phyloP scores from a whole-genome alignment of 139 green algal species.

The Chlorella sorokiniana region DNA sequence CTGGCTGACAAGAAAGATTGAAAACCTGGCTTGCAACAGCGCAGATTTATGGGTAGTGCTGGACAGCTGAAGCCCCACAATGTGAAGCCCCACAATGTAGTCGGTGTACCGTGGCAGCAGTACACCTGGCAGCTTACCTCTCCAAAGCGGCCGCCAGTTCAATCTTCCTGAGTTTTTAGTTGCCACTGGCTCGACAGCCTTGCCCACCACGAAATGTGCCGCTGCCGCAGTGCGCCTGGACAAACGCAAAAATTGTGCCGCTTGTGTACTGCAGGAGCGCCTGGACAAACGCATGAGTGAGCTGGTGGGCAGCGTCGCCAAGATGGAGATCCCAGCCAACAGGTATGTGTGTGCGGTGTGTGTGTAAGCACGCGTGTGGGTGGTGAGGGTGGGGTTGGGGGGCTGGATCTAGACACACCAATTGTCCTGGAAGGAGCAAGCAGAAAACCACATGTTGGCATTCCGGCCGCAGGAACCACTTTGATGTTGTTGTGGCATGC shows the following conservation, averaged over 20 bases:
- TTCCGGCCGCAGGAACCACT: conserved; percentile 85
- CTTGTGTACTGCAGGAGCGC: conserved; percentile 61
- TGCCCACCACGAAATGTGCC: too few species aligned
- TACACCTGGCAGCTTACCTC: too few species aligned
- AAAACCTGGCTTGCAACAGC: too few species aligned
- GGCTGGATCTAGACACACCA: background rate
- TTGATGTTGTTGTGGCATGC: conserved; percentile 98
- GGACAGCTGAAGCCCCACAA: too few species aligned
- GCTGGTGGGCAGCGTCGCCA: conserved; percentile 81
- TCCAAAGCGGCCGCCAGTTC: too few species aligned
- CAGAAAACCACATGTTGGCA: background rate
- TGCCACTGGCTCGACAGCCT: too few species aligned
- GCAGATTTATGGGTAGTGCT: too few species aligned
- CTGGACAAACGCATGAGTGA: conserved; percentile 81
- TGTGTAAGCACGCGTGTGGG: background rate
- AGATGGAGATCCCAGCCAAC: conserved; percentile 79
- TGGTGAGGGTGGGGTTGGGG: background rate
- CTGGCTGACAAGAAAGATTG: background rate
- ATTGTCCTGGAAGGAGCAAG: background rate
- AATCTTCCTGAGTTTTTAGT: too few species aligned
- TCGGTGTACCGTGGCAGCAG: too few species aligned
- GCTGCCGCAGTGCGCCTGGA: background rate
- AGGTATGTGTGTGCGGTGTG: background rate
- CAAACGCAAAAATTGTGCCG: too few species aligned
- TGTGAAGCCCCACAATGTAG: too few species aligned